A percentile compares a stretch with the other conserved stretches of the same genome.
Conservation (phyloP, 805 yeast species). For the Pichia thaimueangensis region DNA sequence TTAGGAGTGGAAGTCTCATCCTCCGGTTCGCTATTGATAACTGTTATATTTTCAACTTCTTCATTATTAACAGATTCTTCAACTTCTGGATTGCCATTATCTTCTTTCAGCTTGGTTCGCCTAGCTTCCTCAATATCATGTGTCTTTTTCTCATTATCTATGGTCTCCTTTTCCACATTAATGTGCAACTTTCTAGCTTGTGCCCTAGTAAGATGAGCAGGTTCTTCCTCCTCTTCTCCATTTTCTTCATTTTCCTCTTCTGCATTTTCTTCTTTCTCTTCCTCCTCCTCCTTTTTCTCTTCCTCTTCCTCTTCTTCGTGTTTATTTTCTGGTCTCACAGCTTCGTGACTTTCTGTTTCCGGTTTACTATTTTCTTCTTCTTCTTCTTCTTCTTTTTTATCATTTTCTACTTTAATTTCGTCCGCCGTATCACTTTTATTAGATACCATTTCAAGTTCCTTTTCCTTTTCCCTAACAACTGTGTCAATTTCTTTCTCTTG, state of each 20-base stretch:
- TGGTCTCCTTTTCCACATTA: conserved; percentile 10
- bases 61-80: not conserved
- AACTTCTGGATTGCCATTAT: not conserved
- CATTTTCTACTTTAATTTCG: not conserved
- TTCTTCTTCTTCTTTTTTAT: not conserved
- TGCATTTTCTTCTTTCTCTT: not conserved
- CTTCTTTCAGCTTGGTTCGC: not conserved
- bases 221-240: conserved; percentile 9
- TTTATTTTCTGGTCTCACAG: not conserved
- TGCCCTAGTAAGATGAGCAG: conserved; percentile 11
- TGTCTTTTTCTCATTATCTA: conserved; percentile 6
- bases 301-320: not conserved
- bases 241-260: conserved; percentile 1
- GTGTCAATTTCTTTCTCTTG: not conserved
- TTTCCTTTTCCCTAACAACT: not conserved
- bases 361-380: not conserved
- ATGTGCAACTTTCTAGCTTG: conserved; percentile 8
- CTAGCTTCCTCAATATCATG: conserved; percentile 8
- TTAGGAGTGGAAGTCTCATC: not conserved
- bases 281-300: not conserved
- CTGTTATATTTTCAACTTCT: not conserved
- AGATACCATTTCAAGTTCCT: not conserved
- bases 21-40: not conserved
- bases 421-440: too few species aligned
- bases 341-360: not conserved